Conservation (phyloP, 2,329 filamentous ascomycete species). For the Endoconidiophora polonica region DNA sequence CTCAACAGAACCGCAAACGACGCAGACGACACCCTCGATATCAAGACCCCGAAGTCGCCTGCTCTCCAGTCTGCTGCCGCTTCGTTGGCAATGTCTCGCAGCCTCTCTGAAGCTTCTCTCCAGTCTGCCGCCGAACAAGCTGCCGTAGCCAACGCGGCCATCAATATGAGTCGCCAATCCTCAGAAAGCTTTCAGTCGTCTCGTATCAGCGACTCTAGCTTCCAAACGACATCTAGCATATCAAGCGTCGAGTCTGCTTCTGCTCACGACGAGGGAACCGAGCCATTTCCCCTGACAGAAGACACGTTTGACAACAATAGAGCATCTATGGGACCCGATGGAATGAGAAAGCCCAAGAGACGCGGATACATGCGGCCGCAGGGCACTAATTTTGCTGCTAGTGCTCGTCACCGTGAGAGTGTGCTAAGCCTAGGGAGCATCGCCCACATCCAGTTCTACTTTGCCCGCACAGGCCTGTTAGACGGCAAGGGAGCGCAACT, state of each 20-base stretch:
- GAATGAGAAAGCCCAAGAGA: slow-evolving; percentile 21
- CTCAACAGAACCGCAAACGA: background rate
- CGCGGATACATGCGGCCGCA: slow-evolving; percentile 79
- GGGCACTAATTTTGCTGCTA: slow-evolving; percentile 77
- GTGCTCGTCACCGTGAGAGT: slow-evolving; percentile 77
- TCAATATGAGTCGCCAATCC: slow-evolving; percentile 11
- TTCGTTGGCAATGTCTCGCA: slow-evolving; percentile 11
- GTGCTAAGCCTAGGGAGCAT: slow-evolving; percentile 95
- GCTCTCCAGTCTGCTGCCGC: slow-evolving; percentile 11
- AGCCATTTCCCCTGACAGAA: slow-evolving; percentile 24
- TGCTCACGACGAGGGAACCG: slow-evolving; percentile 2
- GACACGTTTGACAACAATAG: slow-evolving; percentile 14
- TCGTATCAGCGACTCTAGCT: slow-evolving; percentile 5
- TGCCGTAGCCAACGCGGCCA: slow-evolving; percentile 20
- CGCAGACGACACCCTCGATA: background rate
- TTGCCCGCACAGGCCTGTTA: slow-evolving; percentile 79
- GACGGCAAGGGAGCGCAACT: slow-evolving; percentile 86
- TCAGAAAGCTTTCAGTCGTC: slow-evolving; percentile 11
- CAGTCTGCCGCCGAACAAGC: slow-evolving; percentile 42
- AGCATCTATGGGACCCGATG: background rate
- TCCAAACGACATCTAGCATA: background rate
- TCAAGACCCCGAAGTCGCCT: slow-evolving; percentile 10
- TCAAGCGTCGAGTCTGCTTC: background rate
- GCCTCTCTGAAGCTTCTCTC: slow-evolving; percentile 26
- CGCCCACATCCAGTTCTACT: slow-evolving; percentile 95